Evolutionary conservation across 495 filamentous ascomycete genomes (phyloP).

Genomic region (Recurvomyces mirabilis): DNA sequence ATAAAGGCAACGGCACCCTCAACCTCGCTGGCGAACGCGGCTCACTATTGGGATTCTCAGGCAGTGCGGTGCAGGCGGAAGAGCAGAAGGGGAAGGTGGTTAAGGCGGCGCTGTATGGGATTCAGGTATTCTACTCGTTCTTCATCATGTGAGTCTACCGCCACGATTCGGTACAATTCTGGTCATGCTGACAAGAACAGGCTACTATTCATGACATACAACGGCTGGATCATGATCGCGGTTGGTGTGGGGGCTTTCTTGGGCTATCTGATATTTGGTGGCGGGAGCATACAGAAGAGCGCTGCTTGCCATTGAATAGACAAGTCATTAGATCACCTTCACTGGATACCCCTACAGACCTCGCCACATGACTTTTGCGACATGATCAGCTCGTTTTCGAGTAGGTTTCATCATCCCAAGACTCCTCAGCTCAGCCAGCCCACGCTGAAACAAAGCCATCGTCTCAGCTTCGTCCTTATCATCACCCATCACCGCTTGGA

Average conservation of each 20-base stretch:
- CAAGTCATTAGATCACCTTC: background rate
- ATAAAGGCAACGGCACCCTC: too few relatives aligned
- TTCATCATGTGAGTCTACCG: slow-evolving; percentile 84
- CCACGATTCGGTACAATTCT: background rate
- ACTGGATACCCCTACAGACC: slow-evolving; percentile 47
- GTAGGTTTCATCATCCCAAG: slow-evolving; percentile 82
- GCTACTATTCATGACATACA: slow-evolving; percentile 99
- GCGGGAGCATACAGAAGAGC: slow-evolving; percentile 57
- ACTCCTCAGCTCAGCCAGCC: slow-evolving; percentile 68
- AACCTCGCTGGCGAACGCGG: slow-evolving; percentile 36
- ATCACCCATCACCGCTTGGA: slow-evolving; percentile 60
- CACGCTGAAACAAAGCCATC: slow-evolving; percentile 62
- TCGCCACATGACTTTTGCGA: slow-evolving; percentile 69
- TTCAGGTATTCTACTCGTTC: slow-evolving; percentile 97
- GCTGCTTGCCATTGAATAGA: slow-evolving; percentile 70
- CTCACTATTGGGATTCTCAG: slow-evolving; percentile 55
- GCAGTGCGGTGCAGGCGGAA: slow-evolving; percentile 36
- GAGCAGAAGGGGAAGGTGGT: slow-evolving; percentile 55
- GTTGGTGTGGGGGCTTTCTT: slow-evolving; percentile 81
- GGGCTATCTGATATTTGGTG: slow-evolving; percentile 68
- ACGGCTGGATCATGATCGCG: slow-evolving; percentile 90
- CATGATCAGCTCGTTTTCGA: slow-evolving; percentile 82
- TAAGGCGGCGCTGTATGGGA: slow-evolving; percentile 74
- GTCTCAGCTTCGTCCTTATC: slow-evolving; percentile 42
- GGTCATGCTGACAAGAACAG: slow-evolving; percentile 34